Conservation (phyloP, 2,329 filamentous ascomycete genomes). For the Elsinoe fawcettii region DNA sequence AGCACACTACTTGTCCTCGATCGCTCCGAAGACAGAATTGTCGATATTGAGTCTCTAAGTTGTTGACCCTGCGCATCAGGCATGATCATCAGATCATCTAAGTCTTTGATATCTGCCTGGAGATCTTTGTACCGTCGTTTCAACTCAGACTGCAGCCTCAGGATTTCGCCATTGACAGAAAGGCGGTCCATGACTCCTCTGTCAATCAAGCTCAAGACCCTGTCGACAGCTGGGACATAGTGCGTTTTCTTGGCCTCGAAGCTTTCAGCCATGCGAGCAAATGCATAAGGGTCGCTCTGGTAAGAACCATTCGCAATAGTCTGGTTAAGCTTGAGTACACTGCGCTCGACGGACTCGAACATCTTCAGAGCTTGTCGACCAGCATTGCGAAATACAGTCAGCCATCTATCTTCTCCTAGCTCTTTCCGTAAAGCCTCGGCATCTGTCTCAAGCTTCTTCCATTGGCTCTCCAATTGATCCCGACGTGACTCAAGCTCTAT, state of each 20-base stretch:
- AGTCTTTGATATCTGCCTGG: constrained; percentile 66
- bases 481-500: constrained; percentile 75
- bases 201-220: constrained; percentile 85
- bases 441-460: constrained; percentile 81
- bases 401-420: constrained; percentile 90
- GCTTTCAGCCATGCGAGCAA: constrained; percentile 79
- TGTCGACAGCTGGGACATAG: constrained; percentile 86
- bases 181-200: constrained; percentile 92
- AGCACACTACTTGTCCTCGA: constrained; percentile 61
- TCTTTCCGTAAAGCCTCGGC: constrained; percentile 84
- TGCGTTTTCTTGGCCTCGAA: constrained; percentile 94
- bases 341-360: constrained; percentile 89
- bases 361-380: constrained; percentile 90
- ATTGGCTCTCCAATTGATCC: constrained; percentile 69
- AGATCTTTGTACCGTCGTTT: constrained; percentile 71
- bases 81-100: constrained; percentile 65
- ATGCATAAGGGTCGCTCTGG: constrained; percentile 58
- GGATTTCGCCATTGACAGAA: constrained; percentile 91
- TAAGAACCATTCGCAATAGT: constrained; percentile 68
- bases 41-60: constrained; percentile 85
- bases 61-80: constrained; percentile 56
- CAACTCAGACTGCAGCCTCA: constrained; percentile 78
- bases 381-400: constrained; percentile 88
- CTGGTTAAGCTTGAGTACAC: constrained; percentile 72
- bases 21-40: constrained; percentile 75